Percentiles rank a stretch among this genome's conserved stretches.
Evolutionary conservation across 768 basidiomycete genomes (phyloP).

Genomic region (Russula brevipes): DNA sequence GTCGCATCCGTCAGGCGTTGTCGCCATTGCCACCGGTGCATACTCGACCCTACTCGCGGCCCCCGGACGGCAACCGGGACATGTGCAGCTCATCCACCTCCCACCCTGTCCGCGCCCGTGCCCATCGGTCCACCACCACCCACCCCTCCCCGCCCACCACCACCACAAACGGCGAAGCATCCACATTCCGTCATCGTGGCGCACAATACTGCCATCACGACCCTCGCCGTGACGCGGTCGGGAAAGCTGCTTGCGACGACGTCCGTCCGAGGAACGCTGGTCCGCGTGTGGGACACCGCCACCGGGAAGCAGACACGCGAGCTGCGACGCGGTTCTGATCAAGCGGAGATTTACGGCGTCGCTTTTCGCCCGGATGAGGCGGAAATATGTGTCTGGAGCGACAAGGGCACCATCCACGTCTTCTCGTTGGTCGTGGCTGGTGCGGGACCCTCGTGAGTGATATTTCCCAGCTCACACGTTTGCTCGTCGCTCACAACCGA

Average conservation of each 20-base stretch:
- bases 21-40: conserved; percentile 73
- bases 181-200: conserved; percentile 79
- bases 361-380: conserved; percentile 82
- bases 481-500: not conserved
- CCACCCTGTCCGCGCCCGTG: conserved; percentile 68
- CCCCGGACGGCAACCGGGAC: conserved; percentile 80
- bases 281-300: conserved; percentile 78
- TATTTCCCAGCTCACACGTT: not conserved
- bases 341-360: conserved; percentile 87
- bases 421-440: conserved; percentile 59
- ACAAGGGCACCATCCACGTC: conserved; percentile 91
- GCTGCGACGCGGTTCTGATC: conserved; percentile 80
- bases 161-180: conserved; percentile 53
- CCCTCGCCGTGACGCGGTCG: conserved; percentile 70
- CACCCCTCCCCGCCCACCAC: conserved; percentile 49
- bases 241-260: conserved; percentile 81
- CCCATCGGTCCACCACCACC: conserved; percentile 53
- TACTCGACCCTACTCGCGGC: conserved; percentile 79
- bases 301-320: conserved; percentile 73
- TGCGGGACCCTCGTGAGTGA: conserved; percentile 60
- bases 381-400: conserved; percentile 88
- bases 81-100: conserved; percentile 82
- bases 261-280: conserved; percentile 75
- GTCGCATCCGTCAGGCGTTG: conserved; percentile 48
- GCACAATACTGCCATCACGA: conserved; percentile 72